A percentile compares a stretch with the other conserved stretches of the same genome.
Conservation (phyloP, 805 yeast species). For the Candida qinlingensis region DNA sequence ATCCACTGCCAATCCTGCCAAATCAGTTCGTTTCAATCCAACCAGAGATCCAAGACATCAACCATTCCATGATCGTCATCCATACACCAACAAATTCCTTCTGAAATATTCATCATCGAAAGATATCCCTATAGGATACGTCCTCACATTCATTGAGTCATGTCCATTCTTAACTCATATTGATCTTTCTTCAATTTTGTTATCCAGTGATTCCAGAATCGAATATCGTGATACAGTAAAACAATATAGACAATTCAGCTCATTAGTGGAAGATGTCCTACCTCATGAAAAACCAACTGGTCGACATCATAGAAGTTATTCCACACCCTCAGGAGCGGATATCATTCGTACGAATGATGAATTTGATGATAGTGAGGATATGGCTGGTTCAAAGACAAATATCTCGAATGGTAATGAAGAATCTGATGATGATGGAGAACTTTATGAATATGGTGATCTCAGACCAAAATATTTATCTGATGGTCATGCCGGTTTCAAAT, state of each 20-base stretch:
- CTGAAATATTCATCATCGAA: slow-evolving; percentile 58
- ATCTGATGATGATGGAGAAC: neutral
- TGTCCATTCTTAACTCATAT: slow-evolving; percentile 57
- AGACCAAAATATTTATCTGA: slow-evolving; percentile 15
- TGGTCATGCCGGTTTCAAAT: slow-evolving; percentile 22
- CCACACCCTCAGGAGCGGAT: neutral
- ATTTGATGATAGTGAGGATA: neutral
- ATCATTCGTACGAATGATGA: neutral
- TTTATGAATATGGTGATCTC: neutral
- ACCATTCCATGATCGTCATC: slow-evolving; percentile 44
- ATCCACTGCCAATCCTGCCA: neutral
- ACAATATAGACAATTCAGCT: slow-evolving; percentile 8
- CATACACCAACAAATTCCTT: slow-evolving; percentile 55
- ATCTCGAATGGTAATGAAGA: neutral
- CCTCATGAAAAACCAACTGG: neutral
- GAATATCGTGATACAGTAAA: slow-evolving; percentile 9
- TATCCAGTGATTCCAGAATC: slow-evolving; percentile 64
- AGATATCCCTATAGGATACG: slow-evolving; percentile 75
- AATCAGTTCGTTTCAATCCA: slow-evolving; percentile 3
- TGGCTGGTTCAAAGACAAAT: neutral
- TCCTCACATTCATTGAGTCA: slow-evolving; percentile 60
- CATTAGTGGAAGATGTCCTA: slow-evolving; percentile 21
- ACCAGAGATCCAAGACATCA: slow-evolving; percentile 17
- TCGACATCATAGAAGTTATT: neutral
- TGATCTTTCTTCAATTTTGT: slow-evolving; percentile 53